phyloP scores from a whole-genome alignment of 768 basidiomycete genomes.

The Boletus reticulatus region DNA sequence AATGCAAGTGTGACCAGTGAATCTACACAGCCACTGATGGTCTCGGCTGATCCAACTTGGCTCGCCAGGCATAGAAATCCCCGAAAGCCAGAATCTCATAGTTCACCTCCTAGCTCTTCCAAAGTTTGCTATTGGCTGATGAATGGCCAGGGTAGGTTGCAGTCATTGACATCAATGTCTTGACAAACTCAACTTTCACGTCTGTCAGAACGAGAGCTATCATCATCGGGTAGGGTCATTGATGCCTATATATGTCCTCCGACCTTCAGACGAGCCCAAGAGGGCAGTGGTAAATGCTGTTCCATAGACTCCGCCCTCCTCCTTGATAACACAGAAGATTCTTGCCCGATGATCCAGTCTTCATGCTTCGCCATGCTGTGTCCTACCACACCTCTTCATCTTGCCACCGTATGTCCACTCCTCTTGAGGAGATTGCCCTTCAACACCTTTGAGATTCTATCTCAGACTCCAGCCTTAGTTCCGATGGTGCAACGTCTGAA shows the following conservation, averaged over 20 bases:
- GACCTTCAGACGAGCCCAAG: constrained; percentile 55
- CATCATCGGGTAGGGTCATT: constrained; percentile 78
- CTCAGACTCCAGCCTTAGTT: constrained; percentile 53
- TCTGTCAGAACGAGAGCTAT: constrained; percentile 69
- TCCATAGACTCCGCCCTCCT: constrained; percentile 80
- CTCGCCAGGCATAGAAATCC: too few relatives aligned
- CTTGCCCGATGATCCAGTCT: constrained; percentile 79
- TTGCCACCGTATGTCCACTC: constrained; percentile 69
- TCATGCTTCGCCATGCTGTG: constrained; percentile 81
- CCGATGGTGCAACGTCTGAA: constrained; percentile 39
- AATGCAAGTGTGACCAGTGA: too few relatives aligned
- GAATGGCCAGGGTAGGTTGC: constrained; percentile 59
- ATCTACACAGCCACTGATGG: too few relatives aligned
- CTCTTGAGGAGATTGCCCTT: constrained; percentile 81
- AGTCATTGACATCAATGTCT: background rate
- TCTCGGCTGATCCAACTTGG: too few relatives aligned
- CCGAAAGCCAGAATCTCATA: too few relatives aligned
- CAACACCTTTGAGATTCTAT: constrained; percentile 67
- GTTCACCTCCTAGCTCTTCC: too few relatives aligned
- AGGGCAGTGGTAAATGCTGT: constrained; percentile 64
- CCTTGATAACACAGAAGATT: constrained; percentile 73
- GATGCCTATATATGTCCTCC: constrained; percentile 83
- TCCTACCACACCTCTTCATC: constrained; percentile 70
- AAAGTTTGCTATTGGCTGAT: constrained; percentile 81
- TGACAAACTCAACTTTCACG: constrained; percentile 7